A percentile compares a stretch with the other conserved stretches of the same genome.
Conservation (phyloP, 371 early-diverging fungal species). For the Chytridiales sp. region DNA sequence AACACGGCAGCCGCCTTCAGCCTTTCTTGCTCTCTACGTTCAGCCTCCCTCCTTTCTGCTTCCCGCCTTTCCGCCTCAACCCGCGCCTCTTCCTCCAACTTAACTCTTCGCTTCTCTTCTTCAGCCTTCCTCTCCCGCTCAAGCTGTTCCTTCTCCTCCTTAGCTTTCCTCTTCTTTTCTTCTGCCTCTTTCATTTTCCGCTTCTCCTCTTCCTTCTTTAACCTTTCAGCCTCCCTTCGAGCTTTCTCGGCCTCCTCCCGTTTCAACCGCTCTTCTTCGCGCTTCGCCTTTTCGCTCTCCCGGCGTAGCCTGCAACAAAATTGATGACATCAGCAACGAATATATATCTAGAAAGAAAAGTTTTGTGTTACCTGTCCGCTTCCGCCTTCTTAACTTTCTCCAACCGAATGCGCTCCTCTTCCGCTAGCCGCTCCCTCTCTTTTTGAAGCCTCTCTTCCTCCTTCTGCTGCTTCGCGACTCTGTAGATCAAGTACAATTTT, state of each 20-base stretch:
- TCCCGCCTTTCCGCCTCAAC: slow-evolving; percentile 43
- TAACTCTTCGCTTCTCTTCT: slow-evolving; percentile 40
- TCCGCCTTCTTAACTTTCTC: slow-evolving; percentile 46
- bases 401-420: slow-evolving; percentile 49
- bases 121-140: slow-evolving; percentile 39
- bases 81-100: slow-evolving; percentile 41
- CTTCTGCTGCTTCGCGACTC: slow-evolving; percentile 42
- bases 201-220: slow-evolving; percentile 56
- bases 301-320: slow-evolving; percentile 3
- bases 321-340: too few relatives aligned
- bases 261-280: slow-evolving; percentile 56
- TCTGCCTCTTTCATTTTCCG: slow-evolving; percentile 61
- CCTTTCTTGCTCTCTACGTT: slow-evolving; percentile 22
- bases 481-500: too few relatives aligned
- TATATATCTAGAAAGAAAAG: not conserved
- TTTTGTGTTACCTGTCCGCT: slow-evolving; percentile 28
- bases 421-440: slow-evolving; percentile 59
- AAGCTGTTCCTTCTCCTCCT: slow-evolving; percentile 45
- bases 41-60: slow-evolving; percentile 38
- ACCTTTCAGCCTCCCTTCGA: slow-evolving; percentile 57
- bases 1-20: too few relatives aligned
- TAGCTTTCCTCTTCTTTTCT: slow-evolving; percentile 50
- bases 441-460: slow-evolving; percentile 59
- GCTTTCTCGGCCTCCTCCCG: slow-evolving; percentile 58
- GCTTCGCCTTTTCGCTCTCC: slow-evolving; percentile 40